Base-by-base conservation (phyloP, 768 basidiomycete species). In the Phaeolepiota aurea region DNA sequence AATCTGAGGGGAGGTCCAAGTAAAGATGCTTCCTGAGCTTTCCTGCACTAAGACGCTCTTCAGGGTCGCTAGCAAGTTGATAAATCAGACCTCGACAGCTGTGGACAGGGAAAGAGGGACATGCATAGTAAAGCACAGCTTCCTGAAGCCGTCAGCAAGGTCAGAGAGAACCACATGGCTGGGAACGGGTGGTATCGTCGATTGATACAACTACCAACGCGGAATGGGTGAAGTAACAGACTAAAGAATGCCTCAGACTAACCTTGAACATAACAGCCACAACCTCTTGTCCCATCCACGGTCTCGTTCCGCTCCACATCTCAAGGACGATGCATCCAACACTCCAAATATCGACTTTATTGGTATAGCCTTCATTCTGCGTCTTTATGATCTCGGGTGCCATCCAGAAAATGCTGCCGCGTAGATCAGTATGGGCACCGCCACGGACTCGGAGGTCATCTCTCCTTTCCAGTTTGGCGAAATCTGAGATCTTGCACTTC, bases 301-400 rank as follows among this genome's bases (percentile, higher is more conserved):
- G 87, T 16, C 82, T 64, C 44, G 72, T 65, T 20, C 85, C 85
- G 9, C 81, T 77, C 70, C 79, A 79, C 85, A 88, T 88, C 54
- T 88, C 86, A 43, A 87, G 65, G 11, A 83, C 74, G 9, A 88
- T 74, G 58, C 85, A 88, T 4, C 85, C 85, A 12, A 87, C 61
- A 48, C 80, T 81, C 85, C 85, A 88, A 46, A 88, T 82, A 50
- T 88, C 87, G 23, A 85, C 76, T 55, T 85, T 86, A 21, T 74
- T 74, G 44, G 76, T 77, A 57, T 87, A 87, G 0, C 78, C 79
- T 13, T 28, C 13, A 44, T 41, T 42, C 19, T 47, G 49, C 11
- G 44, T 45, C 20, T 30, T 34, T 20, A 52, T 33, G 36, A 85
- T 76, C 59, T 79, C 83, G 0, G 84, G 84, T 2, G 85, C 84